phyloP scores from a whole-genome alignment of 2,329 filamentous ascomycete genomes.

The Pestalotiopsis fici region DNA sequence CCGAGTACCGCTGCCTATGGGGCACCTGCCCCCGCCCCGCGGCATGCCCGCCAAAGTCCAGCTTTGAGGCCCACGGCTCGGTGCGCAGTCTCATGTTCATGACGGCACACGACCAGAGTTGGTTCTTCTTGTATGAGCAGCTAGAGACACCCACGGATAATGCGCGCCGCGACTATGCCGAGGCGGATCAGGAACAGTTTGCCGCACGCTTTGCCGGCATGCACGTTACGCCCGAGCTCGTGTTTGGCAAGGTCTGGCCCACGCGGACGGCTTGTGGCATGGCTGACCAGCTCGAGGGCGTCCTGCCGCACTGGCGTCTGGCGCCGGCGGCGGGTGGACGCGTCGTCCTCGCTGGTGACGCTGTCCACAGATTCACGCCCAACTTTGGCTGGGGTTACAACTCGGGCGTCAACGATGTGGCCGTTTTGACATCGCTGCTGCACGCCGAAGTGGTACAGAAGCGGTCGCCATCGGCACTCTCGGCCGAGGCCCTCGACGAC shows the following conservation, averaged over 20 bases:
- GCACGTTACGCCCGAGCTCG: not conserved
- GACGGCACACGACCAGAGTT: not conserved
- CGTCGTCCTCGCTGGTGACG: conserved; percentile 27
- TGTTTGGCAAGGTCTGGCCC: conserved; percentile 1
- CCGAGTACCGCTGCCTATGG: not conserved
- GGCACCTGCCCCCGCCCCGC: not conserved
- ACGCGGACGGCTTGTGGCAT: conserved; percentile 1
- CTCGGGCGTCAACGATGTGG: conserved; percentile 2
- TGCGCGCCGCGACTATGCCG: not conserved
- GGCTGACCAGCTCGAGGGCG: conserved; percentile 23
- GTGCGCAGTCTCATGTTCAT: not conserved
- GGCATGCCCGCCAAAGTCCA: not conserved
- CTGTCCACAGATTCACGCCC: conserved; percentile 1
- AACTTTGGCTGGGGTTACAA: conserved; percentile 3
- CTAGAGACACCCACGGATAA: not conserved
- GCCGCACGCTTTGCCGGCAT: not conserved
- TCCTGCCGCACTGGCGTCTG: conserved; percentile 32
- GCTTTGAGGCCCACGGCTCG: not conserved
- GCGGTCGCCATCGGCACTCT: not conserved
- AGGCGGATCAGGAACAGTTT: not conserved
- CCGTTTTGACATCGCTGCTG: not conserved
- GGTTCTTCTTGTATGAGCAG: conserved; percentile 6
- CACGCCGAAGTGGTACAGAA: not conserved
- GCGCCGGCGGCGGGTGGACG: conserved; percentile 19
- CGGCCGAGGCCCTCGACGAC: not conserved